Conservation (phyloP, 176 grass and related monocot genomes). For the Leersia perrieri region DNA sequence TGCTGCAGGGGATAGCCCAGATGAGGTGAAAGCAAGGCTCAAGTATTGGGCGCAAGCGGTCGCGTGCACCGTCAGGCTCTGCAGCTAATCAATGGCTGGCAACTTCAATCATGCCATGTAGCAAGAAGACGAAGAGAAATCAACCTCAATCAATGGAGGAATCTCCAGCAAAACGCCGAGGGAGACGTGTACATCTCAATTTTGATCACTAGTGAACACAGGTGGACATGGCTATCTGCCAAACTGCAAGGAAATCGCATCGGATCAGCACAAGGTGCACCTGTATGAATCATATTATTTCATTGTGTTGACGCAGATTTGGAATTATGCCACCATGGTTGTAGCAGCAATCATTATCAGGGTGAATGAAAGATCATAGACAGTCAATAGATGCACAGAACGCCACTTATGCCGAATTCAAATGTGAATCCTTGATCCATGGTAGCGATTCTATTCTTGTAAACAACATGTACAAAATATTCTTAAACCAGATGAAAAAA, state of each 20-base stretch:
- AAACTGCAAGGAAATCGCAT: neutral
- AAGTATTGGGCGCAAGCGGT: conserved; percentile 58
- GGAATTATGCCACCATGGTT: neutral
- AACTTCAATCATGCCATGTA: neutral
- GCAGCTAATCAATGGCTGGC: conserved; percentile 20
- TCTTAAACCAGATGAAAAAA: conserved; percentile 23
- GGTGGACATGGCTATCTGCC: neutral
- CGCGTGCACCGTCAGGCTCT: conserved; percentile 44
- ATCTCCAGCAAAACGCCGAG: neutral
- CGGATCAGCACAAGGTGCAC: neutral
- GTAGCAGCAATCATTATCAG: neutral
- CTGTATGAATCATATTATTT: neutral
- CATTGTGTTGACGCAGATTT: neutral
- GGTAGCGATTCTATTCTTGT: neutral
- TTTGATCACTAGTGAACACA: neutral
- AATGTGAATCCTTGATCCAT: neutral
- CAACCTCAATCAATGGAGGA: neutral
- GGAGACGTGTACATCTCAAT: neutral
- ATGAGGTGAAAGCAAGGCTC: conserved; percentile 54
- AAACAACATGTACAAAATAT: conserved; percentile 26
- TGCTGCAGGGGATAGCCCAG: conserved; percentile 39
- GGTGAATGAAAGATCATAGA: neutral
- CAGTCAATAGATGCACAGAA: neutral
- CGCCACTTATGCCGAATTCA: neutral
- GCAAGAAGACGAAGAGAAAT: conserved; percentile 14